Percentiles rank a stretch among this genome's conserved stretches.
These are phyloP conservation scores for Fusarium sublunatum DNA, from an alignment of 2,329 filamentous ascomycete genomes.

Conservation along the genomic window DNA sequence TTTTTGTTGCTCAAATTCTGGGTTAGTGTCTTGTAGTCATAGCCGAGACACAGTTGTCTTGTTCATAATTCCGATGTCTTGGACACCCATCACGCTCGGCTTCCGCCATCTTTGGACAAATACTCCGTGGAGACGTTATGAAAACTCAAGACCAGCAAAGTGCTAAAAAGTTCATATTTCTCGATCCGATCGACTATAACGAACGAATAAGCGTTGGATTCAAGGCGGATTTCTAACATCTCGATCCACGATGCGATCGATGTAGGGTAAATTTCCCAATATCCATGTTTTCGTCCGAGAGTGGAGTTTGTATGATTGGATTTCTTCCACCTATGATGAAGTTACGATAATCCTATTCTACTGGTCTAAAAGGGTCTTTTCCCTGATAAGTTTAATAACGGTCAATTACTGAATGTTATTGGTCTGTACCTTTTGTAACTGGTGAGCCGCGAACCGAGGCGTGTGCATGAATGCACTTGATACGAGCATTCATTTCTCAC, in stretches of 20 bases:
- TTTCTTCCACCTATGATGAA: slow-evolving; percentile 3
- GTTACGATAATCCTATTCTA: neutral
- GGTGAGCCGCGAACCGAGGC: slow-evolving; percentile 6
- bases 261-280: slow-evolving; percentile 3
- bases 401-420: slow-evolving; percentile 1
- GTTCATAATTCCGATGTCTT: neutral
- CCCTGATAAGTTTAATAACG: slow-evolving; percentile 4
- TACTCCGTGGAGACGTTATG: neutral
- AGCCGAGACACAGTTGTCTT: slow-evolving; percentile 17
- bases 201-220: no score
- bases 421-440: neutral
- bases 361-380: neutral
- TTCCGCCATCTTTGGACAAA: neutral
- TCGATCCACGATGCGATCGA: slow-evolving; percentile 1
- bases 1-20: slow-evolving; percentile 1
- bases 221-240: neutral
- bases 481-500: slow-evolving; percentile 17
- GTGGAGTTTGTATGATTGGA: neutral
- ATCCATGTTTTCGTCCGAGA: neutral
- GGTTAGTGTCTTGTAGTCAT: neutral
- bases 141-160: no score
- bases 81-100: no score
- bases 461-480: slow-evolving; percentile 31
- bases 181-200: no score
- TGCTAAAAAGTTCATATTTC: no score